A percentile compares a stretch with the other conserved stretches of the same genome.
These are phyloP conservation scores for Boletus fagicola DNA, from an alignment of 768 basidiomycete species.

Conservation along the genomic window DNA sequence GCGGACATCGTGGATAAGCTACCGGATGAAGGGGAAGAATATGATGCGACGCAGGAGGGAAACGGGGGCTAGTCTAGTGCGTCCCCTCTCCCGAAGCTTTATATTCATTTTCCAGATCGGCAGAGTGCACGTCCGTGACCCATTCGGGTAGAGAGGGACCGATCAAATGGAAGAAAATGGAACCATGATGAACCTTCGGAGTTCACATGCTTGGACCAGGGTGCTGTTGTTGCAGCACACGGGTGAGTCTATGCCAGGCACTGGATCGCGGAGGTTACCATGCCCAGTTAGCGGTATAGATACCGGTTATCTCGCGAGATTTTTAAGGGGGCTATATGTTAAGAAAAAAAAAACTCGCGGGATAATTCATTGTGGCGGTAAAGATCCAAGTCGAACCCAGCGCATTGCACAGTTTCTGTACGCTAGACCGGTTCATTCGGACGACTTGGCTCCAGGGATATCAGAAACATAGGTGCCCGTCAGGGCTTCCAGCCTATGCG, in stretches of 20 bases:
- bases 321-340: background rate
- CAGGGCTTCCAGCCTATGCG: background rate
- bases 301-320: constrained; percentile 13
- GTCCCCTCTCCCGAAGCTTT: constrained; percentile 8
- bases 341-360: constrained; percentile 3
- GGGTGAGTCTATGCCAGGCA: constrained; percentile 5
- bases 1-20: constrained; percentile 18
- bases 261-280: constrained; percentile 3
- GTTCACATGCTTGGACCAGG: constrained; percentile 9
- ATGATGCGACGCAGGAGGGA: background rate
- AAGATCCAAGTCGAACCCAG: background rate
- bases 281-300: constrained; percentile 13
- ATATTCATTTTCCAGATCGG: constrained; percentile 10
- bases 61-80: background rate
- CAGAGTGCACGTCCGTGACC: background rate
- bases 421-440: background rate
- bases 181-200: background rate
- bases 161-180: constrained; percentile 4
- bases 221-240: constrained; percentile 2
- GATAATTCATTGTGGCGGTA: background rate
- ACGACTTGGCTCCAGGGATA: background rate
- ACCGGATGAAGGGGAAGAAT: background rate
- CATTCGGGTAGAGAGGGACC: background rate
- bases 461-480: background rate
- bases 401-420: background rate